These are phyloP conservation scores for Marasmius fiardii DNA, from an alignment of 1,284 basidiomycete genomes.

Conservation along the genomic window DNA sequence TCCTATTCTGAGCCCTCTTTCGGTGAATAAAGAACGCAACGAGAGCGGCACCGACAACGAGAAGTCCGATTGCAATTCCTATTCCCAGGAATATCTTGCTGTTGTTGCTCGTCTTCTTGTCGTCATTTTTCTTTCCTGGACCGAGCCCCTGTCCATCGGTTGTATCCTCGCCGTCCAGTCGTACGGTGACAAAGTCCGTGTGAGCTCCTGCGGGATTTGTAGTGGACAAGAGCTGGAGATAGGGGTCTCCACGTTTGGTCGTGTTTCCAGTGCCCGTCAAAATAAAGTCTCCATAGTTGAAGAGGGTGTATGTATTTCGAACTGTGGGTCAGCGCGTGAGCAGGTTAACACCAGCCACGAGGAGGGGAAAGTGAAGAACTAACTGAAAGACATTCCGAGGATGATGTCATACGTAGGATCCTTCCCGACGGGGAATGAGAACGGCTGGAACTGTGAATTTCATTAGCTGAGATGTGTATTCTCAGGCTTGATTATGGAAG, in stretches of 20 bases:
- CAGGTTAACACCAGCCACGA: slow-evolving; percentile 1
- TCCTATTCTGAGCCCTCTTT: neutral
- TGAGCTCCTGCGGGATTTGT: slow-evolving; percentile 44
- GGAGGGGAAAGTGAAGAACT: slow-evolving; percentile 19
- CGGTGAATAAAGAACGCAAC: slow-evolving; percentile 11
- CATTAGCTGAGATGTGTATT: neutral
- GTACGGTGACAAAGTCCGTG: slow-evolving; percentile 47
- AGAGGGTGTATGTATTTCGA: slow-evolving; percentile 52
- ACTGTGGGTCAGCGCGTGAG: slow-evolving; percentile 28
- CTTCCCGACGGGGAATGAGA: slow-evolving; percentile 31
- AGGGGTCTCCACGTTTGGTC: slow-evolving; percentile 37
- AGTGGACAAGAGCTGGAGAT: slow-evolving; percentile 56
- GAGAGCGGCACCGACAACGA: slow-evolving; percentile 10
- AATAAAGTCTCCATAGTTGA: slow-evolving; percentile 61
- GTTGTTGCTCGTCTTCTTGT: slow-evolving; percentile 6
- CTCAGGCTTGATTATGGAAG: neutral
- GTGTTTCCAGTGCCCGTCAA: slow-evolving; percentile 27
- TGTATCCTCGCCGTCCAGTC: slow-evolving; percentile 48
- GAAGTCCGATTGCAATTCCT: slow-evolving; percentile 9
- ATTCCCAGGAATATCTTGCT: slow-evolving; percentile 13
- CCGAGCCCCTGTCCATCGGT: slow-evolving; percentile 23
- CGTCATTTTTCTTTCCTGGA: slow-evolving; percentile 7
- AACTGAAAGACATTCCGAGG: slow-evolving; percentile 57
- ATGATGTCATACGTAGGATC: slow-evolving; percentile 39
- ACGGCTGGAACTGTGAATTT: slow-evolving; percentile 43